Evolutionary conservation across 2,329 filamentous ascomycete species (phyloP), one percentile per base, ranked within the genome.

Genomic region (Byssothecium circinans): DNA sequence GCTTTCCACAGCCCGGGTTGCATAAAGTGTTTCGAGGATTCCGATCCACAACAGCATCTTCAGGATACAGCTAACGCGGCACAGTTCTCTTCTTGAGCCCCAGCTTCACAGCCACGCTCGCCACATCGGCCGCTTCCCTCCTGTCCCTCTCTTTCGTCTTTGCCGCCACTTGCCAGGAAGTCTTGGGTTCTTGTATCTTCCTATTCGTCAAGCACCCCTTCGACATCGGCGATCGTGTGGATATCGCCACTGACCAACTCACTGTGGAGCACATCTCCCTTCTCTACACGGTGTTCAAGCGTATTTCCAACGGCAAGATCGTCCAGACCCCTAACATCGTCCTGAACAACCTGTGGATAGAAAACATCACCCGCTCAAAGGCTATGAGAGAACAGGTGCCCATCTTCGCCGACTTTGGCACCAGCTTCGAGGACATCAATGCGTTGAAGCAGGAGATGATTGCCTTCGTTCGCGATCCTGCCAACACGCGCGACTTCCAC

Each of bases 161-260:
- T 70, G 86, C 91, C 19, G 87, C 87, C 46, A 96, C 91, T 1
- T 86, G 87, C 3, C 91, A 96, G 72, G 94, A 99, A 72, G 88
- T 99, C 54, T 82, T 99, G n/a, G 92, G 92, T 64, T 96, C 91
- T 30, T 97, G 92, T 76, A 96, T 99, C 64, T 99, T 99, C 77
- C 77, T 99, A 1, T 99, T 99, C 64, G 90, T 97, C 77, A 99
- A 99, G 78, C 94, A 99, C 69, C 92, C 94, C 0, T 97, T 88
- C 69, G 94, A 99, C 68, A 91, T 97, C 18, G 91, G 92, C 52
- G 94, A 99, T 69, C 86, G 94, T 20, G 89, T 97, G 35, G 91
- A 96, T 61, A 87, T 97, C 54, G 78, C 78, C 14, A 75, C 76
- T 49, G 80, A 86, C 56, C 80, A 84, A 59, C 84, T 95, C 58